Percentiles rank a stretch among this genome's conserved stretches.
Evolutionary conservation across 352 stramenopile species (phyloP).

Genomic region (Phytophthora multivora): DNA sequence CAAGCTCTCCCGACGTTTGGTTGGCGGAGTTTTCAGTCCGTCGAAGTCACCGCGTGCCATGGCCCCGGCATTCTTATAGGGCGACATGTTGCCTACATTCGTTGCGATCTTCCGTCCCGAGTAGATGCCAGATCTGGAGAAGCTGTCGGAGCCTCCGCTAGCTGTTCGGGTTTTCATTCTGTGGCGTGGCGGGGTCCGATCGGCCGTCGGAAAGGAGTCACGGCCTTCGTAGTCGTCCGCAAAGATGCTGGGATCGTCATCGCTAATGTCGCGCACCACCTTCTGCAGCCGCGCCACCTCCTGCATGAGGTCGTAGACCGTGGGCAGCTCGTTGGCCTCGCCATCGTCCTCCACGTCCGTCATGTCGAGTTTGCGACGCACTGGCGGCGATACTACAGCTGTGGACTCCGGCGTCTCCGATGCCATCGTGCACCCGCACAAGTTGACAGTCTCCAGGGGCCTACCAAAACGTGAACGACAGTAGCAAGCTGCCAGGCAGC

Average conservation of each 20-base stretch:
- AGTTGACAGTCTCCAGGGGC: too few relatives aligned
- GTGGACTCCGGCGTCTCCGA: neutral
- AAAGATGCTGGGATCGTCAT: conserved; percentile 39
- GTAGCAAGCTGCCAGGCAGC: neutral
- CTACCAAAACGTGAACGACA: neutral
- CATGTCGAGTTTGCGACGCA: conserved; percentile 36
- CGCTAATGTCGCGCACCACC: conserved; percentile 45
- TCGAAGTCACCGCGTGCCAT: conserved; percentile 26
- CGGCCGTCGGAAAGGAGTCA: conserved; percentile 19
- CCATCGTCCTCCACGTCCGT: conserved; percentile 15
- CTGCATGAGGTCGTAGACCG: conserved; percentile 60
- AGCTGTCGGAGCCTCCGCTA: conserved; percentile 29
- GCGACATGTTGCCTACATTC: conserved; percentile 32
- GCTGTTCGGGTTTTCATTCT: conserved; percentile 21
- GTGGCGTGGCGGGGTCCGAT: conserved; percentile 30
- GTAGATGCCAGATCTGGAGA: conserved; percentile 35
- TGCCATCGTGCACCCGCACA: neutral
- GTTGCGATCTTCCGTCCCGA: conserved; percentile 28
- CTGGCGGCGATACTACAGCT: conserved; percentile 2
- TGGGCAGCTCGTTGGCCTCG: conserved; percentile 40
- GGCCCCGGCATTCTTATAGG: conserved; percentile 31
- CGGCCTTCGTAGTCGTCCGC: conserved; percentile 32
- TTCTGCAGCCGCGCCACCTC: conserved; percentile 55
- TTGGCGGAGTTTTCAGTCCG: conserved; percentile 45
- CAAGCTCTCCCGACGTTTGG: conserved; percentile 25